These are phyloP conservation scores for Remersonia thermophila DNA, from an alignment of 2,329 filamentous ascomycete species.

Conservation along the genomic window DNA sequence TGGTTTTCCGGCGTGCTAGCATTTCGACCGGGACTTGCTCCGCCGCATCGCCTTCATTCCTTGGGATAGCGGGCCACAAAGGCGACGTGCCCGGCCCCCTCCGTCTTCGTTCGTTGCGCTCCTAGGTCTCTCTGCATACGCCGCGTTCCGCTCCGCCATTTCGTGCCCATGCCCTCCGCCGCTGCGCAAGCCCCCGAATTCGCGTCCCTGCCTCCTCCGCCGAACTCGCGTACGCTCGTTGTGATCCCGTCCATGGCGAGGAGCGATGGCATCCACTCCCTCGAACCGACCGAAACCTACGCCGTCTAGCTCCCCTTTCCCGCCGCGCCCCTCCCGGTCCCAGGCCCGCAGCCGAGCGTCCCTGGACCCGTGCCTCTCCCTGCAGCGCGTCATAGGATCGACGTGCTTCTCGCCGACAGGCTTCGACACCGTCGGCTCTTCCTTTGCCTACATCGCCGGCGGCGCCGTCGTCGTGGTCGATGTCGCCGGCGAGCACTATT, in stretches of 20 bases:
- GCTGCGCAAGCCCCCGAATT: conserved; percentile 4
- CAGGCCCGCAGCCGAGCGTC: conserved; percentile 35
- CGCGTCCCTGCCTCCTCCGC: conserved; percentile 3
- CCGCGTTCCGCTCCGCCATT: too few relatives aligned
- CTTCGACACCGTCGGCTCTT: conserved; percentile 67
- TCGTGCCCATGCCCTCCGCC: conserved; percentile 8
- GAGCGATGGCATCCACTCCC: conserved; percentile 47
- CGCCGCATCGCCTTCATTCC: too few relatives aligned
- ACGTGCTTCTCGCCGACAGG: conserved; percentile 75
- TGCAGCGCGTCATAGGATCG: conserved; percentile 81
- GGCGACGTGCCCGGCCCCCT: too few relatives aligned
- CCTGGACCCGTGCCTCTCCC: conserved; percentile 49
- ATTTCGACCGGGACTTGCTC: too few relatives aligned
- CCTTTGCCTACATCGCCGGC: conserved; percentile 84
- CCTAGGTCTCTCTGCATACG: too few relatives aligned
- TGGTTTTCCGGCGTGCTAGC: too few relatives aligned
- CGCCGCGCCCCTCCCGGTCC: conserved; percentile 50
- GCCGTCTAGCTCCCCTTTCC: conserved; percentile 63
- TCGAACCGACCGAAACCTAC: conserved; percentile 55
- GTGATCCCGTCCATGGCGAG: conserved; percentile 35
- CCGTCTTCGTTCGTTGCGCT: too few relatives aligned
- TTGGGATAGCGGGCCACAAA: too few relatives aligned
- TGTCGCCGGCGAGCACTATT: conserved; percentile 53
- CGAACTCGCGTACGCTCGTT: too few relatives aligned
- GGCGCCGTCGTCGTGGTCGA: conserved; percentile 86